Evolutionary conservation across 371 early-diverging fungal genomes (phyloP).

Genomic region (Mucor circinelloides): DNA sequence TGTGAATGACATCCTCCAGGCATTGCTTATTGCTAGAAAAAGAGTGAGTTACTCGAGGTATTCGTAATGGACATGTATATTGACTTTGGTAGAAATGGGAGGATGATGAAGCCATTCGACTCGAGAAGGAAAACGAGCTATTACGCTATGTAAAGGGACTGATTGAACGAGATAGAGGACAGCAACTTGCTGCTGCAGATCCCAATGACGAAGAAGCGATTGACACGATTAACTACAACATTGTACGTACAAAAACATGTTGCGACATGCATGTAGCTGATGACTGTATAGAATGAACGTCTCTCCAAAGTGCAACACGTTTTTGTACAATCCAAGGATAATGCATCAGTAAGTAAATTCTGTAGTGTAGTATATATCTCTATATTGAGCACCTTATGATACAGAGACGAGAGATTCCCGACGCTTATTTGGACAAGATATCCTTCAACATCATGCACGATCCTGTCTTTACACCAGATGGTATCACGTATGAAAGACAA

Average conservation of each 20-base stretch:
- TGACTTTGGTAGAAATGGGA: slow-evolving; percentile 58
- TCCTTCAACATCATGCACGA: slow-evolving; percentile 58
- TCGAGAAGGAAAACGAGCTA: slow-evolving; percentile 63
- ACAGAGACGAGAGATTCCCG: slow-evolving; percentile 50
- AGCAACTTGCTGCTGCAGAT: slow-evolving; percentile 22
- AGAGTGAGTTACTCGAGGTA: slow-evolving; percentile 19
- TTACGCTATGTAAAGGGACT: slow-evolving; percentile 64
- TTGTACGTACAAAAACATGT: slow-evolving; percentile 21
- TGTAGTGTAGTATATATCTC: no score
- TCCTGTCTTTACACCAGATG: slow-evolving; percentile 54
- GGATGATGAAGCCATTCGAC: slow-evolving; percentile 56
- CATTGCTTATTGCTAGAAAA: slow-evolving; percentile 58
- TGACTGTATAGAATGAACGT: slow-evolving; percentile 38
- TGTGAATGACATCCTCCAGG: slow-evolving; percentile 62
- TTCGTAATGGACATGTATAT: background rate
- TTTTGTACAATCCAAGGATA: slow-evolving; percentile 55
- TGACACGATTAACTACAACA: slow-evolving; percentile 43
- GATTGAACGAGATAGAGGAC: slow-evolving; percentile 57
- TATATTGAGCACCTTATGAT: background rate
- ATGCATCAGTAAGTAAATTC: slow-evolving; percentile 31
- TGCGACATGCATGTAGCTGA: background rate
- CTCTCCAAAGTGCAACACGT: slow-evolving; percentile 36
- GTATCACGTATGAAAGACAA: slow-evolving; percentile 72
- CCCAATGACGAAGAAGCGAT: slow-evolving; percentile 34
- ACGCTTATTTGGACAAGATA: slow-evolving; percentile 54